Conservation (phyloP, 495 filamentous ascomycete genomes). For the Penicillium steckii region DNA sequence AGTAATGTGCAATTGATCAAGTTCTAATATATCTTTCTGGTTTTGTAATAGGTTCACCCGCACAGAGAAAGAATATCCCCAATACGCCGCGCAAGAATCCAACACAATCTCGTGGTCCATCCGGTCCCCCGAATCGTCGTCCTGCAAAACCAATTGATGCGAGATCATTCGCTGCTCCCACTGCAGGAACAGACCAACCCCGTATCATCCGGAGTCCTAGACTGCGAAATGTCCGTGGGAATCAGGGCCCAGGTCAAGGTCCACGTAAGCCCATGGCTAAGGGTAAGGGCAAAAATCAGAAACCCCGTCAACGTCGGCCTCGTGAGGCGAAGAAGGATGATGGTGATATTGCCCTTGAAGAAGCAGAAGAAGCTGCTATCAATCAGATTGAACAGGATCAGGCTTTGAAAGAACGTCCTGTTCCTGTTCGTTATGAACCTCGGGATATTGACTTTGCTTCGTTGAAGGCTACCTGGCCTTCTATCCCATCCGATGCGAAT, state of each 20-base stretch:
- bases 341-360: constrained; percentile 19
- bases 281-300: constrained; percentile 2
- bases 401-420: constrained; percentile 27
- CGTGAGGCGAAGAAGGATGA: constrained; percentile 9
- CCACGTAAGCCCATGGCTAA: constrained; percentile 3
- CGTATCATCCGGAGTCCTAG: constrained; percentile 37
- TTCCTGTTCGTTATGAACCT: constrained; percentile 37
- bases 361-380: constrained; percentile 21
- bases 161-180: constrained; percentile 37
- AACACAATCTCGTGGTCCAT: constrained; percentile 20
- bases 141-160: constrained; percentile 40
- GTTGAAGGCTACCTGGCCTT: constrained; percentile 44
- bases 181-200: constrained; percentile 24
- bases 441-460: constrained; percentile 24
- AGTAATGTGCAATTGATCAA: not conserved
- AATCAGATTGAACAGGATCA: constrained; percentile 34
- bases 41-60: not conserved
- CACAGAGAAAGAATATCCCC: not conserved
- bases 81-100: constrained; percentile 13
- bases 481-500: constrained; percentile 33
- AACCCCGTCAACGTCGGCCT: constrained; percentile 11
- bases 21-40: not conserved
- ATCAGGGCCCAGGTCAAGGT: constrained; percentile 18
- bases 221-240: constrained; percentile 21
- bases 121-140: constrained; percentile 19